A percentile compares a stretch with the other conserved stretches of the same genome.
Evolutionary conservation across 2,329 filamentous ascomycete species (phyloP).

Genomic region (Colletotrichum truncatum): DNA sequence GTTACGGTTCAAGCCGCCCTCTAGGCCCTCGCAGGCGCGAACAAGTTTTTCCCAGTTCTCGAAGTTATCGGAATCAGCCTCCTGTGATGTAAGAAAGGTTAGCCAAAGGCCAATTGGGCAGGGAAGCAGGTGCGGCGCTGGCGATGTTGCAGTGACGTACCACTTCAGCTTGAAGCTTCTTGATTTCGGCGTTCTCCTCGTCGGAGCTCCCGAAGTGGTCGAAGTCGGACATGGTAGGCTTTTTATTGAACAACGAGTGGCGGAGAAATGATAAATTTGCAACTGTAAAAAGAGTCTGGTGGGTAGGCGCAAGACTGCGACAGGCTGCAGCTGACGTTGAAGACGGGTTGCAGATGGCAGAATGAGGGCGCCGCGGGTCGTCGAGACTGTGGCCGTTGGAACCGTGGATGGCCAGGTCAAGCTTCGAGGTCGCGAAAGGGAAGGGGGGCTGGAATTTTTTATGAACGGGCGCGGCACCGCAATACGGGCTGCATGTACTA

Average conservation of each 20-base stretch:
- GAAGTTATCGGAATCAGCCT: constrained; percentile 85
- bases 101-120: background rate
- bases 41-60: constrained; percentile 95
- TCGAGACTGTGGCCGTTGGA: constrained; percentile 20
- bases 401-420: constrained; percentile 15
- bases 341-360: constrained; percentile 16
- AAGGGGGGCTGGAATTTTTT: constrained; percentile 31
- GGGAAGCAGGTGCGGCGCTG: background rate
- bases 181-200: constrained; percentile 84
- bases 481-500: constrained; percentile 15
- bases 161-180: constrained; percentile 79
- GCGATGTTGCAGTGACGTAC: constrained; percentile 61
- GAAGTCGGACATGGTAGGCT: constrained; percentile 72
- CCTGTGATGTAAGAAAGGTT: constrained; percentile 47
- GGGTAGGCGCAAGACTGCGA: background rate
- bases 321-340: background rate
- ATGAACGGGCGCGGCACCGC: constrained; percentile 15
- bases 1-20: constrained; percentile 95
- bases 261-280: background rate
- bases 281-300: background rate
- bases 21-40: constrained; percentile 81
- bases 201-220: constrained; percentile 76
- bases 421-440: constrained; percentile 20
- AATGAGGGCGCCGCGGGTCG: constrained; percentile 7
- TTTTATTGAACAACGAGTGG: constrained; percentile 14